Percentiles rank a stretch among this genome's conserved stretches.
Conservation (phyloP, 2,329 filamentous ascomycete genomes). For the Sporothrix schenckii region DNA sequence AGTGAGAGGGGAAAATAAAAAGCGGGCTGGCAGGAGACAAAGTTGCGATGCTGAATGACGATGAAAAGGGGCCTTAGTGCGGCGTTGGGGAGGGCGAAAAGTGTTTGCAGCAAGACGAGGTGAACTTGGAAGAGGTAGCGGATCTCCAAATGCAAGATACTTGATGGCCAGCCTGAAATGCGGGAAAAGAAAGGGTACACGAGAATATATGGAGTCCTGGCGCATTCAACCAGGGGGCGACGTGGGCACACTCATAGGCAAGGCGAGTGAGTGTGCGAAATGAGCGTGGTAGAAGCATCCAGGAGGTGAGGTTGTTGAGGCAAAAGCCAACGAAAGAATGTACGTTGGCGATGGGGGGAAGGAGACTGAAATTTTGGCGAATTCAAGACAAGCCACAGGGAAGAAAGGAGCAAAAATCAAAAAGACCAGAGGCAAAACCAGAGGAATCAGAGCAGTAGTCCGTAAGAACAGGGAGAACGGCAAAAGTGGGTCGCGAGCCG, state of each 20-base stretch:
- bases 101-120: constrained; percentile 36
- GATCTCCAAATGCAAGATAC: constrained; percentile 18
- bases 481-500: constrained; percentile 18
- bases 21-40: not conserved
- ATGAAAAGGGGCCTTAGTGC: constrained; percentile 9
- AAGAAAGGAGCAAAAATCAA: constrained; percentile 26
- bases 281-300: constrained; percentile 1
- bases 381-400: constrained; percentile 23
- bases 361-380: constrained; percentile 34
- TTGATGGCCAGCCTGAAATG: constrained; percentile 31
- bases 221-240: constrained; percentile 34
- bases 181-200: constrained; percentile 18
- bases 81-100: constrained; percentile 36
- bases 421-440: constrained; percentile 31
- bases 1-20: not conserved
- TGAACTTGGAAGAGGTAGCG: constrained; percentile 40
- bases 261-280: not conserved
- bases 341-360: constrained; percentile 25
- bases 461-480: constrained; percentile 18
- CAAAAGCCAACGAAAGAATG: constrained; percentile 23
- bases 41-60: not conserved
- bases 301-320: constrained; percentile 29
- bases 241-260: constrained; percentile 28
- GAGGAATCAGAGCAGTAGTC: constrained; percentile 15
- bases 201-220: constrained; percentile 29